Evolutionary conservation across 768 basidiomycete species (phyloP), one percentile per base, ranked within the genome.

Genomic region (Lactarius sanguifluus): DNA sequence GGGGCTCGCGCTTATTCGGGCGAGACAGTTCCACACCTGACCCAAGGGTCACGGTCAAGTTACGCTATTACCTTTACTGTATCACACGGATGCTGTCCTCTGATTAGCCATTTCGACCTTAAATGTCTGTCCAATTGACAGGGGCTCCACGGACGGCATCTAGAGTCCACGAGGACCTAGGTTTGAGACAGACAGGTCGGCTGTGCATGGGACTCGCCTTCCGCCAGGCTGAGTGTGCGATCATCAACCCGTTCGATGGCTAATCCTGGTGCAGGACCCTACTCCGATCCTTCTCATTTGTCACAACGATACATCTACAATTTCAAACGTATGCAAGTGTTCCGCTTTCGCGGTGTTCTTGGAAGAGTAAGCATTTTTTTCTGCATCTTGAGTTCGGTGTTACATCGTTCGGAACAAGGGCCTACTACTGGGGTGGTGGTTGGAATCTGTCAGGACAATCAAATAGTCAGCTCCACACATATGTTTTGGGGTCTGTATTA

Each of bases 371-470:
- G 47, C 5, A 25, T 36, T 30, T n/a, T 28, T 34, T 56, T 59
- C 18, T 62, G 47, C 28, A 38, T 45, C 61, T 60, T 66, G 47
- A 15, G 30, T 59, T 57, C 61, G 41, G 50, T 41, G 56, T 52
- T 38, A 56, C 61, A 47, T 45, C 59, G 57, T 67, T 50, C 50
- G 36, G 30, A 52, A 43, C 38, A 30, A 54, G 64, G 23, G 61
- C 38, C 63, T 50, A 59, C 75, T 71, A 80, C 73, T 82, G 80
- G 40, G 81, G 81, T 12, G 82, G 81, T 47, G 81, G 81, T 70
- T 81, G 83, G 75, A 82, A 83, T 36, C 82, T 83, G 66, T 62
- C 52, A 55, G 28, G 52, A 34, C 28, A 7, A 59, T 61, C 8
- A 63, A 47, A 30, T 25, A 40, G 58, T 56, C 28, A 52, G 59